These are phyloP conservation scores for Inga leiocalycina DNA, from an alignment of 306 rosid species.

Conservation along the genomic window DNA sequence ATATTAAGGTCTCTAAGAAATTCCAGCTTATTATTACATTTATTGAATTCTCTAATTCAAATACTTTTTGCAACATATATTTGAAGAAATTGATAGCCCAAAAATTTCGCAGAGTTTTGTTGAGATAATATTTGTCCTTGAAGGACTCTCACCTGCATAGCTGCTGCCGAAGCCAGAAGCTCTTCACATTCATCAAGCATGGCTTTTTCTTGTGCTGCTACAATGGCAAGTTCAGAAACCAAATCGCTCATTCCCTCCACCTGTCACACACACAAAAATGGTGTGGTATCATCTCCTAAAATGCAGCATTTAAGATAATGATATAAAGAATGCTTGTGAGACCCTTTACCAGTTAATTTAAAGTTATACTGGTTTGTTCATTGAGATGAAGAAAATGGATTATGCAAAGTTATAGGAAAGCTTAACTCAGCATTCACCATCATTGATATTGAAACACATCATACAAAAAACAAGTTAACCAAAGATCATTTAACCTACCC, in stretches of 20 bases:
- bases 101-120: not conserved
- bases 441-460: not conserved
- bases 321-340: not conserved
- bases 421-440: not conserved
- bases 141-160: conserved; percentile 76
- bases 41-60: not conserved
- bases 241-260: conserved; percentile 70
- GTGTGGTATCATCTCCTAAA: conserved; percentile 27
- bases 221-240: conserved; percentile 77
- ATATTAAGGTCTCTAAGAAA: not conserved
- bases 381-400: conserved; percentile 14
- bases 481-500: conserved; percentile 55
- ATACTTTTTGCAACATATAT: conserved; percentile 11
- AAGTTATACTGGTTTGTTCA: conserved; percentile 24
- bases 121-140: conserved; percentile 22
- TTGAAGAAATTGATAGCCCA: not conserved
- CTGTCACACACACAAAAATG: conserved; percentile 44
- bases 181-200: conserved; percentile 87
- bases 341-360: conserved; percentile 2
- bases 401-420: conserved; percentile 1
- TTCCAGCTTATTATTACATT: not conserved
- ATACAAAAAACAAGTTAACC: conserved; percentile 26
- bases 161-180: conserved; percentile 64
- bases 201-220: conserved; percentile 83
- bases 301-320: conserved; percentile 21